phyloP scores from a whole-genome alignment of 2,329 filamentous ascomycete species.

The Pseudocercospora fijiensis region DNA sequence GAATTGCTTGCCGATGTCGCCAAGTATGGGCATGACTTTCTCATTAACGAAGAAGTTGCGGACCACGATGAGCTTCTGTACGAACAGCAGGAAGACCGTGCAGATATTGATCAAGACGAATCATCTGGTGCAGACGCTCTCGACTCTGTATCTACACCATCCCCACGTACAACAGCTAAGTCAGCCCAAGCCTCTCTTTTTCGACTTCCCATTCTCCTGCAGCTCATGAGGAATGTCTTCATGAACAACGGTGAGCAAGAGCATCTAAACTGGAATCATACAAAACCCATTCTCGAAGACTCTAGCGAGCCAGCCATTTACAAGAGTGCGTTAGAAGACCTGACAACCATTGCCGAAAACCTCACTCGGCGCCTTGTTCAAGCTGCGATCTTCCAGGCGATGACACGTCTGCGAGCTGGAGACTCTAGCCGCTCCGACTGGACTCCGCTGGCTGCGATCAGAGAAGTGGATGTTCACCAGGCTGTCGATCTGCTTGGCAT shows the following conservation, averaged over 20 bases:
- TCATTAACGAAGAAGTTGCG: slow-evolving; percentile 53
- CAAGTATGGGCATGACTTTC: slow-evolving; percentile 65
- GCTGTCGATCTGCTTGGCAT: slow-evolving; percentile 57
- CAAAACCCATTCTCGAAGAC: slow-evolving; percentile 45
- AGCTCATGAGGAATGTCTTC: slow-evolving; percentile 65
- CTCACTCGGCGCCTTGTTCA: slow-evolving; percentile 70
- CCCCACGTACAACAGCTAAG: slow-evolving; percentile 2
- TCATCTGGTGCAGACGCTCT: neutral
- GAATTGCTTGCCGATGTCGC: slow-evolving; percentile 61
- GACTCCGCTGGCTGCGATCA: slow-evolving; percentile 27
- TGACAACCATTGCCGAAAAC: slow-evolving; percentile 66
- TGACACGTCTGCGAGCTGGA: slow-evolving; percentile 62
- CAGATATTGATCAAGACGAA: slow-evolving; percentile 25
- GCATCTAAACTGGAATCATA: slow-evolving; percentile 66
- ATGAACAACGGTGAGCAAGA: slow-evolving; percentile 65
- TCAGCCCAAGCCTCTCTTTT: slow-evolving; percentile 52
- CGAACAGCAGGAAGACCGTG: slow-evolving; percentile 24
- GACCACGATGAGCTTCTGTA: slow-evolving; percentile 34
- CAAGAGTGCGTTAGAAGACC: slow-evolving; percentile 72
- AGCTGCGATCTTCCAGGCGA: slow-evolving; percentile 67
- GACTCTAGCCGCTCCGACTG: slow-evolving; percentile 30
- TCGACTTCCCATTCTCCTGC: slow-evolving; percentile 59
- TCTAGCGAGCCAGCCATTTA: slow-evolving; percentile 65
- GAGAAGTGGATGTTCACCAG: slow-evolving; percentile 52
- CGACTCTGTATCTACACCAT: slow-evolving; percentile 6